phyloP scores from a whole-genome alignment of 495 filamentous ascomycete species.

The Apiosordaria backusii region DNA sequence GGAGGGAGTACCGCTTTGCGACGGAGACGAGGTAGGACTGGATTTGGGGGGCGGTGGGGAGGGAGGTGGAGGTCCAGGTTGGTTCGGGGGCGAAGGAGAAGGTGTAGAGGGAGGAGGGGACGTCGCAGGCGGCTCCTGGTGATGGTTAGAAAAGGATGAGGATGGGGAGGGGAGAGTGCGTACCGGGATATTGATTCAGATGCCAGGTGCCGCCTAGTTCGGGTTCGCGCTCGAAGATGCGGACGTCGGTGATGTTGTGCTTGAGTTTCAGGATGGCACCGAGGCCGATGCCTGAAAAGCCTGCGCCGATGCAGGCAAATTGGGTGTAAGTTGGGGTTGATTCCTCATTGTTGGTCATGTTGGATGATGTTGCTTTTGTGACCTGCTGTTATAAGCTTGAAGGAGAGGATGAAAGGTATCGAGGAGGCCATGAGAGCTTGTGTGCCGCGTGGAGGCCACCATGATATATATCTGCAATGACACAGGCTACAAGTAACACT shows the following conservation, averaged over 20 bases:
- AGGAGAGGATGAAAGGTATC: neutral
- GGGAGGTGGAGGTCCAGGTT: constrained; percentile 50
- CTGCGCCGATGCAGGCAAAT: constrained; percentile 56
- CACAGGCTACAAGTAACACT: neutral
- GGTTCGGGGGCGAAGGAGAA: constrained; percentile 60
- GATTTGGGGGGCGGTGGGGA: constrained; percentile 56
- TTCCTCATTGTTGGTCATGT: neutral
- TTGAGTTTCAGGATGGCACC: constrained; percentile 58
- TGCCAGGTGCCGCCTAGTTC: constrained; percentile 68
- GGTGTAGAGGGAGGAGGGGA: constrained; percentile 49
- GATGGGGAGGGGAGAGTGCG: neutral
- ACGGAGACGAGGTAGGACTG: constrained; percentile 56
- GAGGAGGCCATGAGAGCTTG: neutral
- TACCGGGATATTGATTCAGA: constrained; percentile 61
- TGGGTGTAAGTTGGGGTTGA: constrained; percentile 20
- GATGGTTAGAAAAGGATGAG: neutral
- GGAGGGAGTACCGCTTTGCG: constrained; percentile 55
- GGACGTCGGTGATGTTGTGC: constrained; percentile 57
- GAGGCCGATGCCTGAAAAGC: constrained; percentile 65
- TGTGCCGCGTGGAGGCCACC: neutral
- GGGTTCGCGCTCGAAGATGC: constrained; percentile 60
- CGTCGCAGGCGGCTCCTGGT: constrained; percentile 41
- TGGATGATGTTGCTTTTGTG: neutral
- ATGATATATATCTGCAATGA: neutral
- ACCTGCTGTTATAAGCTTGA: neutral